phyloP scores from a whole-genome alignment of 2,329 filamentous ascomycete species.

The Aspergillus aculeatus region DNA sequence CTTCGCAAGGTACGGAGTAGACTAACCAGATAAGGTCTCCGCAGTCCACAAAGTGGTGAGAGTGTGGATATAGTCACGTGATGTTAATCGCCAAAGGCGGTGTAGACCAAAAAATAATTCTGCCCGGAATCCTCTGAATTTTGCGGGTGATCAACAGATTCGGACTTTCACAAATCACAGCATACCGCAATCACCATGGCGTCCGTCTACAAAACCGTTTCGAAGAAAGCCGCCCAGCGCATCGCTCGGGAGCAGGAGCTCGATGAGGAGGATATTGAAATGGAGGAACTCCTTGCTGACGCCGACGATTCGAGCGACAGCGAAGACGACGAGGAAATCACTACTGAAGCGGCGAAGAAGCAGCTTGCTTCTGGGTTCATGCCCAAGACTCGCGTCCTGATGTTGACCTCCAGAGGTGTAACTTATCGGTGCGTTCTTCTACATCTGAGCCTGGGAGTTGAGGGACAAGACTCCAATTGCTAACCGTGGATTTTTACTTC shows the following conservation, averaged over 20 bases:
- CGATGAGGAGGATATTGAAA: constrained; percentile 45
- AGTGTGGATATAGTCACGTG: constrained; percentile 21
- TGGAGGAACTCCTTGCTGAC: constrained; percentile 36
- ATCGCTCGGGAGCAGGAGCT: constrained; percentile 51
- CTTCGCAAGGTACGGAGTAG: no score
- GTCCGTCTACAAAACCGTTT: constrained; percentile 72
- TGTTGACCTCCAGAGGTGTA: constrained; percentile 88
- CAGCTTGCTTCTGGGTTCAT: constrained; percentile 37
- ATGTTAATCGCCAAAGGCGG: constrained; percentile 23
- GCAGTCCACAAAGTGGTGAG: neutral
- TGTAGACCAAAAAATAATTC: constrained; percentile 35
- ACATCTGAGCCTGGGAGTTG: neutral
- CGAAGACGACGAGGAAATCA: constrained; percentile 36
- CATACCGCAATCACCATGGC: constrained; percentile 54
- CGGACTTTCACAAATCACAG: constrained; percentile 13
- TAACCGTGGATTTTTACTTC: neutral
- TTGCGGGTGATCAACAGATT: constrained; percentile 16
- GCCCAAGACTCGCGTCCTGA: constrained; percentile 66
- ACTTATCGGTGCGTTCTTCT: constrained; percentile 67
- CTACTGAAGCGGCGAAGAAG: constrained; percentile 30
- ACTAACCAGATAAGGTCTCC: no score
- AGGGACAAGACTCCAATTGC: neutral
- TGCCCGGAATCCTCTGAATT: constrained; percentile 32
- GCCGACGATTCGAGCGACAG: constrained; percentile 41
- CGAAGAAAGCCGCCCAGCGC: constrained; percentile 54